Percentiles rank a stretch among this genome's conserved stretches.
Evolutionary conservation across 371 early-diverging fungal species (phyloP).

Genomic region (Rhizopus delemar): DNA sequence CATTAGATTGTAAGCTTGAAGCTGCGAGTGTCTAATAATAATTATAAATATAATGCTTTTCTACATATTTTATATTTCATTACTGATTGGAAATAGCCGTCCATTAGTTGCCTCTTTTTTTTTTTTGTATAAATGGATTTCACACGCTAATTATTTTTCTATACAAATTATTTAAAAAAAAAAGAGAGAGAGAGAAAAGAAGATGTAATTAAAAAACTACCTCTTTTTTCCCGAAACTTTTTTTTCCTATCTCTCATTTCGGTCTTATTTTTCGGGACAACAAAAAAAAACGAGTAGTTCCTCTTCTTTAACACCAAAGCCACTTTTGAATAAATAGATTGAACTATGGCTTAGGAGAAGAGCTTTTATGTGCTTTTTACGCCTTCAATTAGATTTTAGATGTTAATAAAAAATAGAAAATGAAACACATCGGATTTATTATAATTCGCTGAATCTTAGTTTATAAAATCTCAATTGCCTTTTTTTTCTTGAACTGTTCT

Average conservation of each 20-base stretch:
- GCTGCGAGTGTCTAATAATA: slow-evolving; percentile 24
- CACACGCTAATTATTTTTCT: slow-evolving; percentile 20
- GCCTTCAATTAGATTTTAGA: no score
- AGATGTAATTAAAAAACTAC: background rate
- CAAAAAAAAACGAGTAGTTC: background rate
- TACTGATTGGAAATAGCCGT: slow-evolving; percentile 37
- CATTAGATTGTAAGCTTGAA: slow-evolving; percentile 19
- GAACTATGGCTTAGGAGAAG: no score
- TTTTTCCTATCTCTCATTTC: slow-evolving; percentile 7
- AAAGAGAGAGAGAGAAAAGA: background rate
- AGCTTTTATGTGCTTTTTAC: no score
- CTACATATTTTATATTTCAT: slow-evolving; percentile 1
- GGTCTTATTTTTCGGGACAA: slow-evolving; percentile 10
- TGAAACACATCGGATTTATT: no score
- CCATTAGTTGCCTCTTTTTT: slow-evolving; percentile 20
- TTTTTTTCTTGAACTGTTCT: no score
- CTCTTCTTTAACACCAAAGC: slow-evolving; percentile 2
- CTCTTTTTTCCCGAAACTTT: background rate
- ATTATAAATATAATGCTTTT: background rate
- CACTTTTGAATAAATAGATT: background rate
- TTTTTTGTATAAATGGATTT: slow-evolving; percentile 7
- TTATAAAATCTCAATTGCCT: no score
- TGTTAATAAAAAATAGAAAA: no score
- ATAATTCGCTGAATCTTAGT: no score
- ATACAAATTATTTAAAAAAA: background rate